Evolutionary conservation across 116 monocot genomes (phyloP), one percentile per base, ranked within the genome.

Genomic region (Iris pallida): DNA sequence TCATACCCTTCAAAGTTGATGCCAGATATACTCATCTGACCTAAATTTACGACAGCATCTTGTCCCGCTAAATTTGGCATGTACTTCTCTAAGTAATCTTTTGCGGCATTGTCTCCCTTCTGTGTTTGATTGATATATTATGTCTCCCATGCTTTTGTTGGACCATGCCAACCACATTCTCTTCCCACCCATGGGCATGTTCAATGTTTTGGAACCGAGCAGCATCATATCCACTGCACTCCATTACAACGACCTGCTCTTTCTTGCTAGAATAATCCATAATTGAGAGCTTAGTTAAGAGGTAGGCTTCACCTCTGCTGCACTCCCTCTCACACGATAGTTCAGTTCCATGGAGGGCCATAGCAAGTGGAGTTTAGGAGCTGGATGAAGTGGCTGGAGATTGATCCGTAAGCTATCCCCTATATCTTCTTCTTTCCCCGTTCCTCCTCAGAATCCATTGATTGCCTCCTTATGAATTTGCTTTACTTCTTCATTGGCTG

Each of bases 211-310:
- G 79, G 16, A 95, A 72, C 14, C 86, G 78, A 62, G 95, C 95
- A 76, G 91, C 91, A 86, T 95, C 91, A 76, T 95, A 88, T 52
- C 95, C 95, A 46, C 76, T 88, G 76, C 86, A 86, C 75, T 95
- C 95, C 16, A 91, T 86, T 42, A 91, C 76, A 19, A 82, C 76
- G 57, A 84, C 84, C 54, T 53, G 57, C 63, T 95, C 95, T 79
- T 57, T 88, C 78, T 91, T 91, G 57, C 73, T 86, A 64, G 76
- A 59, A 69, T 84, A 91, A 68, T 95, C 95, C 13, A 81, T 86
- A 66, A 95, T 85, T 18, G 91, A 79, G 55, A 95, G 86, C 86
- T 95, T 91, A 46, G 91, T 88, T 63, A 95, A 82, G 55, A 88
- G 88, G 59, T 88, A 86, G 74, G 91, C 95, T 80, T 95, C 91